phyloP scores from a whole-genome alignment of 2,329 filamentous ascomycete species.

The Epichloe gansuensis region DNA sequence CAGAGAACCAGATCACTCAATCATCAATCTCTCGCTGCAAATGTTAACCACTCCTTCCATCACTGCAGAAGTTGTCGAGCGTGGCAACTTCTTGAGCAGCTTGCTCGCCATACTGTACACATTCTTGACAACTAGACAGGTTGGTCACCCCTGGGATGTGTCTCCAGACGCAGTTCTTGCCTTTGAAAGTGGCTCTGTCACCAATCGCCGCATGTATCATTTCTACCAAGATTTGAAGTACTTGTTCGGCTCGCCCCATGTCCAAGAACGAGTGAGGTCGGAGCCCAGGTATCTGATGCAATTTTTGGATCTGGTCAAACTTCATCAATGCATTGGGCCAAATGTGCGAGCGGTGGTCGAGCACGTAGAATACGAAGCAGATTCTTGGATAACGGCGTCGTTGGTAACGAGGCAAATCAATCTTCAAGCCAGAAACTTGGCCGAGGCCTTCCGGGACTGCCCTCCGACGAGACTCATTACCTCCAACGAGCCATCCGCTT shows the following conservation, averaged over 20 bases:
- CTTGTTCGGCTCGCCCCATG: conserved; percentile 76
- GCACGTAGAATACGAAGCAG: conserved; percentile 95
- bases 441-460: conserved; percentile 69
- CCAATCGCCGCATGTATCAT: conserved; percentile 91
- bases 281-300: conserved; percentile 85
- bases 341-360: conserved; percentile 84
- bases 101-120: conserved; percentile 95
- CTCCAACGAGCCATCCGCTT: conserved; percentile 62
- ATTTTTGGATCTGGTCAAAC: conserved; percentile 87
- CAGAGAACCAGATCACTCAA: conserved; percentile 92
- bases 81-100: conserved; percentile 91
- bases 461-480: conserved; percentile 49
- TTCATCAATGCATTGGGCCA: conserved; percentile 94
- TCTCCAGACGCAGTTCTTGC: conserved; percentile 76
- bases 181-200: conserved; percentile 89
- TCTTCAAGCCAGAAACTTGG: conserved; percentile 75
- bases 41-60: conserved; percentile 96
- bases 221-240: conserved; percentile 94
- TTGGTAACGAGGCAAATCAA: conserved; percentile 93
- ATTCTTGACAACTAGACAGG: conserved; percentile 89
- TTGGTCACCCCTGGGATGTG: conserved; percentile 85
- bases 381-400: conserved; percentile 94
- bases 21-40: conserved; percentile 93
- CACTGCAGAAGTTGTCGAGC: conserved; percentile 86
- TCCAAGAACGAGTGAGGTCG: conserved; percentile 70